A percentile compares a stretch with the other conserved stretches of the same genome.
These are phyloP conservation scores for Microsporum canis DNA, from an alignment of 2,329 filamentous ascomycete genomes.

Conservation along the genomic window DNA sequence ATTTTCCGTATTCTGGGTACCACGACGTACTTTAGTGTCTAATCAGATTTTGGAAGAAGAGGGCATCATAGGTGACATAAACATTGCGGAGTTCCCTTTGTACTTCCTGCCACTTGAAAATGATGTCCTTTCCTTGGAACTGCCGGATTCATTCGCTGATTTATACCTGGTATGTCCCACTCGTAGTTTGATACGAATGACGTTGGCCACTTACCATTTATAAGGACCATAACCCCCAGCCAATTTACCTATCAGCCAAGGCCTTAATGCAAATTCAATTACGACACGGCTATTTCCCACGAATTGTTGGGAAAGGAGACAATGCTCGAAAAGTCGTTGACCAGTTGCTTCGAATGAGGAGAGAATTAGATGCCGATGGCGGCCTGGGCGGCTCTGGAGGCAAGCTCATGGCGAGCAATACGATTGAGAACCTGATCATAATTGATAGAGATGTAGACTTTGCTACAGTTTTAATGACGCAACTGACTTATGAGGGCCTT, in stretches of 20 bases:
- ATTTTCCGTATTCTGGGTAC: constrained; percentile 93
- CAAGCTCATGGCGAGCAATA: constrained; percentile 71
- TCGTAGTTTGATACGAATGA: not conserved
- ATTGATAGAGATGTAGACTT: constrained; percentile 94
- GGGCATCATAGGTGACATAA: constrained; percentile 85
- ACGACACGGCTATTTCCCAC: constrained; percentile 82
- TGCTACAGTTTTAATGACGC: constrained; percentile 80
- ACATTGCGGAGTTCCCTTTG: constrained; percentile 72
- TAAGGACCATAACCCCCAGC: constrained; percentile 73
- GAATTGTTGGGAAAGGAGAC: constrained; percentile 90
- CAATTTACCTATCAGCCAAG: constrained; percentile 77
- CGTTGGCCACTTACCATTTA: constrained; percentile 18
- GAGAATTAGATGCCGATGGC: constrained; percentile 74
- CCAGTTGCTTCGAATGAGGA: constrained; percentile 78
- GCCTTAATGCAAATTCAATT: constrained; percentile 91
- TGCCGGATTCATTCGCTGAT: constrained; percentile 76
- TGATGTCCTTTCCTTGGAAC: constrained; percentile 80
- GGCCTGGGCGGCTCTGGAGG: constrained; percentile 43
- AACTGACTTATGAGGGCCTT: constrained; percentile 91
- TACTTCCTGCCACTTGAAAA: constrained; percentile 86
- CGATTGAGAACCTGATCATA: constrained; percentile 82
- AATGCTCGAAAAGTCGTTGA: constrained; percentile 83
- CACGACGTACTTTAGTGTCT: constrained; percentile 79
- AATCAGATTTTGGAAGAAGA: constrained; percentile 87
- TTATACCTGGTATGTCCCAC: constrained; percentile 56